Evolutionary conservation across 176 grass and related monocot genomes (phyloP).

Genomic region (Carex parvula): DNA sequence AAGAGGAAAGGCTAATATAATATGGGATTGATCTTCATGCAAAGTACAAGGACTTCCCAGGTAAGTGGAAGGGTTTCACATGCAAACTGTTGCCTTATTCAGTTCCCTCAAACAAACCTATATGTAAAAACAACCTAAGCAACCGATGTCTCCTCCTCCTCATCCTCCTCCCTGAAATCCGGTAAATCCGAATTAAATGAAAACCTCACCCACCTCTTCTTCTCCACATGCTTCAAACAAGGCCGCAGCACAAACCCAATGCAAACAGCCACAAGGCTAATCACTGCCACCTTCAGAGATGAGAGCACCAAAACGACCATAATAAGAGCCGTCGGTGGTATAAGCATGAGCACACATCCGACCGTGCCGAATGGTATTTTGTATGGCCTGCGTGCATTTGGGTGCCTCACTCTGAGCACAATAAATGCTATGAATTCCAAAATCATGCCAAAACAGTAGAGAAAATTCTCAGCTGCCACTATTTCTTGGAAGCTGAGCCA

Average conservation of each 20-base stretch:
- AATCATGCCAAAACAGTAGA: constrained; percentile 95
- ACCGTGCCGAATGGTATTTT: constrained; percentile 62
- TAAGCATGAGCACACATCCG: constrained; percentile 57
- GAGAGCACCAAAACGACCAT: constrained; percentile 52
- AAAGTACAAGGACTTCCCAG: neutral
- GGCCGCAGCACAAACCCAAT: constrained; percentile 60
- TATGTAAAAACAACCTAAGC: constrained; percentile 27
- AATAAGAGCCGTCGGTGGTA: constrained; percentile 59
- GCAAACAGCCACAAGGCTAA: constrained; percentile 50
- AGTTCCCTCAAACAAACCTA: neutral
- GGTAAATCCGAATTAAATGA: constrained; percentile 55
- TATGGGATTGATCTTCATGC: neutral
- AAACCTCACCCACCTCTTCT: constrained; percentile 50
- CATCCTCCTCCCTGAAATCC: constrained; percentile 27
- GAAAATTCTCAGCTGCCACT: constrained; percentile 67
- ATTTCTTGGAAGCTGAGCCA: constrained; percentile 91
- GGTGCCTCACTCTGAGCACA: constrained; percentile 51
- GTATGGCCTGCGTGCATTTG: constrained; percentile 45
- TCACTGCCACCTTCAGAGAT: constrained; percentile 48
- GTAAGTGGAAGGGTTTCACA: neutral
- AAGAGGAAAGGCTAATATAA: neutral
- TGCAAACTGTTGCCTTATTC: neutral
- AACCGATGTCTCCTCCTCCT: constrained; percentile 30
- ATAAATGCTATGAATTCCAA: constrained; percentile 91
- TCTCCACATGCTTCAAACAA: constrained; percentile 49